Evolutionary conservation across 1,139 yeast genomes (phyloP).

Genomic region (Pichia sp.): DNA sequence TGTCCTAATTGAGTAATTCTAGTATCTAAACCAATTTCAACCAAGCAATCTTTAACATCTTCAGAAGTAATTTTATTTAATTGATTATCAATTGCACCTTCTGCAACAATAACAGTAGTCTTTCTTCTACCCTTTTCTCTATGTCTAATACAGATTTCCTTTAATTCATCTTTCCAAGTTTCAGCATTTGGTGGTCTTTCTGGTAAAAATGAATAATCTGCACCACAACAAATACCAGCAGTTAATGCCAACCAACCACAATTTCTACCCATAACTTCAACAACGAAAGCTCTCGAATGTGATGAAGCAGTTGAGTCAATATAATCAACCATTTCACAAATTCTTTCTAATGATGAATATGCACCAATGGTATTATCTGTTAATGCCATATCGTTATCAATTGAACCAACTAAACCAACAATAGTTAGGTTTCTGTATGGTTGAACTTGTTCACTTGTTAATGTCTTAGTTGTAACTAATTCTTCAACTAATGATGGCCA

Average conservation of each 20-base stretch:
- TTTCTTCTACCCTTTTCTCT: conserved; percentile 85
- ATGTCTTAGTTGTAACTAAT: conserved; percentile 45
- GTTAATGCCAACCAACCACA: conserved; percentile 98
- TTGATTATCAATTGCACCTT: conserved; percentile 87
- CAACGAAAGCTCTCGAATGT: conserved; percentile 94
- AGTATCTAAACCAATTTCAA: conserved; percentile 81
- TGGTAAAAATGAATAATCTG: conserved; percentile 90
- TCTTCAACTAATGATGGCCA: conserved; percentile 87
- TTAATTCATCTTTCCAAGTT: conserved; percentile 74
- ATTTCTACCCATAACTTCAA: conserved; percentile 98
- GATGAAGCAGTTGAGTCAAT: conserved; percentile 96
- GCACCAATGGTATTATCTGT: conserved; percentile 98
- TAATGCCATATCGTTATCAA: conserved; percentile 94
- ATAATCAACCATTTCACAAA: conserved; percentile 88
- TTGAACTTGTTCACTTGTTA: conserved; percentile 50
- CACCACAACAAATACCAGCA: conserved; percentile 95
- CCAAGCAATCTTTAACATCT: conserved; percentile 74
- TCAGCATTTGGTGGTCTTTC: conserved; percentile 70
- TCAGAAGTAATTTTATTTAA: conserved; percentile 74
- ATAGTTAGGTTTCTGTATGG: conserved; percentile 73
- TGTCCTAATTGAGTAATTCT: conserved; percentile 94
- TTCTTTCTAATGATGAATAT: conserved; percentile 85
- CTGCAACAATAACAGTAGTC: conserved; percentile 93
- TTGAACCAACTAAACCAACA: conserved; percentile 93
- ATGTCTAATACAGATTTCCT: conserved; percentile 63